Evolutionary conservation across 352 stramenopile genomes (phyloP).

Genomic region (Saprolegnia parasitica): DNA sequence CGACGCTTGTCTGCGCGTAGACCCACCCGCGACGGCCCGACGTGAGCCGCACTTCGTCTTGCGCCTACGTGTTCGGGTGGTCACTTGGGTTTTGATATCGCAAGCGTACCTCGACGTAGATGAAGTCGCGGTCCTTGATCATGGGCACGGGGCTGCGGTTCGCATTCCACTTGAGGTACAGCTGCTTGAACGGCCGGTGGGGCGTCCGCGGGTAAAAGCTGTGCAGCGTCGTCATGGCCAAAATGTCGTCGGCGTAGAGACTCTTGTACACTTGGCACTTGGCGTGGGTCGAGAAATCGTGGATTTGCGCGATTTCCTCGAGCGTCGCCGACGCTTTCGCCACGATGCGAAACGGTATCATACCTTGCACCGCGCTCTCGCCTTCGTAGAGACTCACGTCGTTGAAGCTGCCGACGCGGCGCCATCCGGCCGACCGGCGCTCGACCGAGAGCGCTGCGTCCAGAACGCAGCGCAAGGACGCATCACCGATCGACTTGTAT

Average conservation of each 20-base stretch:
- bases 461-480: too few relatives aligned
- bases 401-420: too few relatives aligned
- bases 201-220: constrained; percentile 14
- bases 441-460: too few relatives aligned
- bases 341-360: background rate
- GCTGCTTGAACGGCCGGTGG: background rate
- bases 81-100: background rate
- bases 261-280: background rate
- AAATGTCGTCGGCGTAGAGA: background rate
- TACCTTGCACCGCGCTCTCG: background rate
- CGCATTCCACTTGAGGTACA: constrained; percentile 24
- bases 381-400: too few relatives aligned
- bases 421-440: too few relatives aligned
- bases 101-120: constrained; percentile 32
- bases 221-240: constrained; percentile 17
- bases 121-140: constrained; percentile 18
- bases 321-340: constrained; percentile 7
- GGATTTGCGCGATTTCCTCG: constrained; percentile 22
- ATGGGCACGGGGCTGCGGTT: constrained; percentile 32
- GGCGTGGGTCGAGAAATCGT: constrained; percentile 1
- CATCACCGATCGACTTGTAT: too few relatives aligned
- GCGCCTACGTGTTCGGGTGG: background rate
- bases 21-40: constrained; percentile 11
- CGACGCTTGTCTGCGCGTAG: constrained; percentile 8
- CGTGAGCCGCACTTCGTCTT: constrained; percentile 14